Percentiles rank a stretch among this genome's conserved stretches.
These are phyloP conservation scores for Fonsecaea nubica DNA, from an alignment of 2,329 filamentous ascomycete genomes.

Conservation along the genomic window DNA sequence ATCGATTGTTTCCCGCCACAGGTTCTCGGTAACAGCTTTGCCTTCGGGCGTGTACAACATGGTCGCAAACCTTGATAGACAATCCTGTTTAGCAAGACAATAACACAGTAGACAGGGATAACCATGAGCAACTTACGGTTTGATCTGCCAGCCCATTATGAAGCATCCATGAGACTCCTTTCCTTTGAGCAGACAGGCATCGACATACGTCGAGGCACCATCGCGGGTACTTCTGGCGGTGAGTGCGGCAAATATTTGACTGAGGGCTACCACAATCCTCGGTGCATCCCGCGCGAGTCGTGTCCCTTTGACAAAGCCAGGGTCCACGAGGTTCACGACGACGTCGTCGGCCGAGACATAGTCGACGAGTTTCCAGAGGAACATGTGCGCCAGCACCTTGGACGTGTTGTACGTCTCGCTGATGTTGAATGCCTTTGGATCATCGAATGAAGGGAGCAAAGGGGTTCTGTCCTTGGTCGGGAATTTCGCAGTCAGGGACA, in stretches of 20 bases:
- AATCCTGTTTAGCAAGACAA: constrained; percentile 33
- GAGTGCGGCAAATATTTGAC: constrained; percentile 40
- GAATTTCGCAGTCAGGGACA: constrained; percentile 35
- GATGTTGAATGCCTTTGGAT: constrained; percentile 39
- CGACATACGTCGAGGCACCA: constrained; percentile 57
- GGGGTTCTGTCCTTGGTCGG: constrained; percentile 31
- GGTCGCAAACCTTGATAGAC: constrained; percentile 42
- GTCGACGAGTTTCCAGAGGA: constrained; percentile 48
- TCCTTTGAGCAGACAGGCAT: constrained; percentile 56
- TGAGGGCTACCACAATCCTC: constrained; percentile 20
- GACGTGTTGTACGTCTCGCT: constrained; percentile 40
- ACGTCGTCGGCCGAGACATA: constrained; percentile 51
- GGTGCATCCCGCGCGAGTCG: constrained; percentile 47
- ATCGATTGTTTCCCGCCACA: constrained; percentile 47
- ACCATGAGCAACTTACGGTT: constrained; percentile 49
- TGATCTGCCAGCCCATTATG: constrained; percentile 57
- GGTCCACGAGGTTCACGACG: constrained; percentile 56
- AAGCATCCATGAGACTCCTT: constrained; percentile 61
- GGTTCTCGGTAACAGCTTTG: constrained; percentile 44
- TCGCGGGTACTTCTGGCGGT: constrained; percentile 46
- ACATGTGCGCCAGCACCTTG: constrained; percentile 48
- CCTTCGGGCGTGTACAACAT: constrained; percentile 43
- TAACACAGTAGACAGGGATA: constrained; percentile 41
- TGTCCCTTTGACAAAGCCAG: constrained; percentile 55
- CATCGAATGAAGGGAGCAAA: constrained; percentile 44